phyloP scores from a whole-genome alignment of 2,329 filamentous ascomycete species.

The Exophiala sp. region DNA sequence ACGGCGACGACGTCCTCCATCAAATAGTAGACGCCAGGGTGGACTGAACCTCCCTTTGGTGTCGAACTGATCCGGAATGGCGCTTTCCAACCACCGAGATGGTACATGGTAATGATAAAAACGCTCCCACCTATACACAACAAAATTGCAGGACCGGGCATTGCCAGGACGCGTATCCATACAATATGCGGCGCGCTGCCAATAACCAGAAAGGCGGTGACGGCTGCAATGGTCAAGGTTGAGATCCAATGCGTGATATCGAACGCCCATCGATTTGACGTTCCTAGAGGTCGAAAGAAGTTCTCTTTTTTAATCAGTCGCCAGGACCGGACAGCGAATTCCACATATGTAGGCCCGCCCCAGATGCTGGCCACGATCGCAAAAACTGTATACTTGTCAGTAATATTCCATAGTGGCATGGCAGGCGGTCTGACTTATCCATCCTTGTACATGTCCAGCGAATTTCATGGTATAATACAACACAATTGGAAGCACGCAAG shows the following conservation, averaged over 20 bases:
- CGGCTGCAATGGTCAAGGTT: conserved; percentile 20
- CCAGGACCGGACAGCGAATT: conserved; percentile 28
- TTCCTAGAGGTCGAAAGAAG: conserved; percentile 28
- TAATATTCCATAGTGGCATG: background rate
- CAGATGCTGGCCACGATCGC: conserved; percentile 29
- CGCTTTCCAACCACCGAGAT: conserved; percentile 34
- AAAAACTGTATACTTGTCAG: conserved; percentile 21
- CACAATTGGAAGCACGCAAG: conserved; percentile 28
- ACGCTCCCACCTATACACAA: conserved; percentile 19
- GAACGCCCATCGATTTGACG: conserved; percentile 27
- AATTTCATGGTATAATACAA: conserved; percentile 28
- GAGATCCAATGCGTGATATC: conserved; percentile 28
- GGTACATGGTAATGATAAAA: conserved; percentile 23
- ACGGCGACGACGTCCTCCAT: conserved; percentile 67
- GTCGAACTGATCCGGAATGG: conserved; percentile 64
- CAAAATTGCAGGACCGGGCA: conserved; percentile 26
- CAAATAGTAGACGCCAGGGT: conserved; percentile 61
- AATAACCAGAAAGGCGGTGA: conserved; percentile 27
- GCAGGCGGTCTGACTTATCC: conserved; percentile 19
- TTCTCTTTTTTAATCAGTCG: conserved; percentile 28
- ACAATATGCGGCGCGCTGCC: conserved; percentile 29
- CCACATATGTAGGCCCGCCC: conserved; percentile 29
- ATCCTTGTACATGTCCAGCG: conserved; percentile 25
- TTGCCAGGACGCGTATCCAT: conserved; percentile 28
- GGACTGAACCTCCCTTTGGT: conserved; percentile 55